A percentile compares a stretch with the other conserved stretches of the same genome.
Evolutionary conservation across 2,329 filamentous ascomycete species (phyloP).

Genomic region (Fusarium vanettenii): DNA sequence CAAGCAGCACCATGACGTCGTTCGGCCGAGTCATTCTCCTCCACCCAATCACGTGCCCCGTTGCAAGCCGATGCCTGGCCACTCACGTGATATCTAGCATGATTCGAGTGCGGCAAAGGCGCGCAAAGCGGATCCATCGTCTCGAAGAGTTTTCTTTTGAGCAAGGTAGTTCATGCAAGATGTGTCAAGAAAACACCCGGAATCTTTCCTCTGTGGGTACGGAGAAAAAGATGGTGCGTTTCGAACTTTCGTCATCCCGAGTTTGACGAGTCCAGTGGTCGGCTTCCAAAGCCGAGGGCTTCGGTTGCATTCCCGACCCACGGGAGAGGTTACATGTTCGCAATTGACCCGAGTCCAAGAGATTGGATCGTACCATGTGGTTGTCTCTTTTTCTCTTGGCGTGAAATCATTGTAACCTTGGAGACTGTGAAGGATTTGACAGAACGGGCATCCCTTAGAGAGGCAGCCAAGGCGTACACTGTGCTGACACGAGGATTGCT

Average conservation of each 20-base stretch:
- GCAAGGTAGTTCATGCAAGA: constrained; percentile 3
- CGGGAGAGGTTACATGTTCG: not conserved
- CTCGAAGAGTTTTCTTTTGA: constrained; percentile 29
- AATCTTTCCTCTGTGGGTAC: constrained; percentile 3
- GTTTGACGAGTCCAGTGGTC: not conserved
- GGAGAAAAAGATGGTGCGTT: constrained; percentile 13
- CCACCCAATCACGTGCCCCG: constrained; percentile 10
- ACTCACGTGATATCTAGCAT: constrained; percentile 23
- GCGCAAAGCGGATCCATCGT: constrained; percentile 8
- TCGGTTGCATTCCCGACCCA: constrained; percentile 12
- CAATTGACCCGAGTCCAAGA: not conserved
- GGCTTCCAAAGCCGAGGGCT: constrained; percentile 13
- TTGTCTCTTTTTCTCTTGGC: not conserved
- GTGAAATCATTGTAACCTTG: not conserved
- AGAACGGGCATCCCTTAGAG: not conserved
- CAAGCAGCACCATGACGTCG: constrained; percentile 18
- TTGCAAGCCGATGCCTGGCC: not conserved
- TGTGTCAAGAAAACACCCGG: constrained; percentile 11
- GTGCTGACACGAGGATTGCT: not conserved
- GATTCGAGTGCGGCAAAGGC: constrained; percentile 20
- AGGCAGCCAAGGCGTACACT: not conserved
- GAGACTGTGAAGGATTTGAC: not conserved
- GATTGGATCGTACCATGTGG: constrained; percentile 3
- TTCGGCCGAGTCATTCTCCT: not conserved
- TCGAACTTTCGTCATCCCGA: constrained; percentile 5